These are phyloP conservation scores for Ceratobasidium sp. DNA, from an alignment of 1,284 basidiomycete species.

Conservation along the genomic window DNA sequence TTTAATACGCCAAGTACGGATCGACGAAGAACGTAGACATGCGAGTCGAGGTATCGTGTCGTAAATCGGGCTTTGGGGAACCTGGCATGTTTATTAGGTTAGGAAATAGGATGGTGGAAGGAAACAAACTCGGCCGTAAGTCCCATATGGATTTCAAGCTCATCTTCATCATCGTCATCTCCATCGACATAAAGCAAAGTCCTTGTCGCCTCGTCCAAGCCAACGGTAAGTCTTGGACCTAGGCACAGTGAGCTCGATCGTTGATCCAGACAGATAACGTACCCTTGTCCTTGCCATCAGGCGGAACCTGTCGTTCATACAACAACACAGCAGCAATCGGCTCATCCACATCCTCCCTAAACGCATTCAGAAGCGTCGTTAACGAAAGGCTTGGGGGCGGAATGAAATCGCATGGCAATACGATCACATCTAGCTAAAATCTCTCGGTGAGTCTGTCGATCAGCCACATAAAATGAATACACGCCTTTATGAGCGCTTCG, in stretches of 20 bases:
- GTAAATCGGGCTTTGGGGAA: constrained; percentile 81
- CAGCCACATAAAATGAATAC: constrained; percentile 6
- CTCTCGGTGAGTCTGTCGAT: constrained; percentile 1
- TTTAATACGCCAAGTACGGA: constrained; percentile 77
- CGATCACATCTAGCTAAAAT: constrained; percentile 78
- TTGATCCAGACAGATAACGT: not conserved
- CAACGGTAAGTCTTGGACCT: constrained; percentile 58
- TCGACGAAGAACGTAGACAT: constrained; percentile 88
- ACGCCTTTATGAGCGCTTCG: constrained; percentile 70
- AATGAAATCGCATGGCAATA: constrained; percentile 93
- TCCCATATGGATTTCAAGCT: constrained; percentile 78
- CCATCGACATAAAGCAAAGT: constrained; percentile 80
- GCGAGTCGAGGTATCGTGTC: constrained; percentile 81
- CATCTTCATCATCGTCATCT: constrained; percentile 75
- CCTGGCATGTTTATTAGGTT: constrained; percentile 57
- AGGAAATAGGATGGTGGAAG: not conserved
- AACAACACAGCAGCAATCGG: constrained; percentile 83
- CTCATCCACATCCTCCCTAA: constrained; percentile 77
- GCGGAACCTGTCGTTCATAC: constrained; percentile 65
- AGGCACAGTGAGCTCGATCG: not conserved
- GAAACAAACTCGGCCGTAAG: constrained; percentile 70
- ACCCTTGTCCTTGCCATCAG: constrained; percentile 63
- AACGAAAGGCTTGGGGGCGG: constrained; percentile 80
- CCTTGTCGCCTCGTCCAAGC: constrained; percentile 61
- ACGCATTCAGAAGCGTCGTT: constrained; percentile 80